phyloP scores from a whole-genome alignment of 306 rosid genomes.

The Castanea crenata region DNA sequence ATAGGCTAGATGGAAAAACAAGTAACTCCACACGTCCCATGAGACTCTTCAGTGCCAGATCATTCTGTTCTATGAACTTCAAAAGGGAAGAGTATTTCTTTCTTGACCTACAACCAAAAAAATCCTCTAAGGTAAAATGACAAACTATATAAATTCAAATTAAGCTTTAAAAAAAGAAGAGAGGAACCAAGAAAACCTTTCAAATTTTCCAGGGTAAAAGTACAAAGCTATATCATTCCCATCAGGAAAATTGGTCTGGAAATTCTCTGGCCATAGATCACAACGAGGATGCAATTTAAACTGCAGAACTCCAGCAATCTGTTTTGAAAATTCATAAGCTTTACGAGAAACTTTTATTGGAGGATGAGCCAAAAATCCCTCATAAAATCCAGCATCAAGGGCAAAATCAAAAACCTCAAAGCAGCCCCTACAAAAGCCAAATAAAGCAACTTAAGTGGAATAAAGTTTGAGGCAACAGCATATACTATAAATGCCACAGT shows the following conservation, averaged over 20 bases:
- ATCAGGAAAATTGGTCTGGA: not conserved
- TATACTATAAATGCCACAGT: too few relatives aligned
- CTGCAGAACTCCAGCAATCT: not conserved
- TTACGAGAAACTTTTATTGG: not conserved
- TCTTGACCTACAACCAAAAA: not conserved
- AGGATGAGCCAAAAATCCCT: not conserved
- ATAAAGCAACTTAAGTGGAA: not conserved
- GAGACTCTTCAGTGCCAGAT: not conserved
- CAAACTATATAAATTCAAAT: not conserved
- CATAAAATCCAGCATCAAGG: not conserved
- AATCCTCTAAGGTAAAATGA: not conserved
- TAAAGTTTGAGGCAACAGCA: too few relatives aligned
- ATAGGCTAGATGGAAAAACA: not conserved
- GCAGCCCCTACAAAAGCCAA: not conserved
- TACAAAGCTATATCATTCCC: not conserved
- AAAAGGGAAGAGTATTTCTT: not conserved
- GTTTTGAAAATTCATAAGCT: not conserved
- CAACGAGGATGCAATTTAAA: not conserved
- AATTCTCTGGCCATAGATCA: not conserved
- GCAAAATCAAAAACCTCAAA: not conserved
- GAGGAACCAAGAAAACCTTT: not conserved
- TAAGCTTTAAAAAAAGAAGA: not conserved
- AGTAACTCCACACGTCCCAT: not conserved
- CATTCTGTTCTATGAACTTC: not conserved
- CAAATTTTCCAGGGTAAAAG: not conserved